Evolutionary conservation across 805 yeast genomes (phyloP).

Genomic region (Millerozyma acaciae): DNA sequence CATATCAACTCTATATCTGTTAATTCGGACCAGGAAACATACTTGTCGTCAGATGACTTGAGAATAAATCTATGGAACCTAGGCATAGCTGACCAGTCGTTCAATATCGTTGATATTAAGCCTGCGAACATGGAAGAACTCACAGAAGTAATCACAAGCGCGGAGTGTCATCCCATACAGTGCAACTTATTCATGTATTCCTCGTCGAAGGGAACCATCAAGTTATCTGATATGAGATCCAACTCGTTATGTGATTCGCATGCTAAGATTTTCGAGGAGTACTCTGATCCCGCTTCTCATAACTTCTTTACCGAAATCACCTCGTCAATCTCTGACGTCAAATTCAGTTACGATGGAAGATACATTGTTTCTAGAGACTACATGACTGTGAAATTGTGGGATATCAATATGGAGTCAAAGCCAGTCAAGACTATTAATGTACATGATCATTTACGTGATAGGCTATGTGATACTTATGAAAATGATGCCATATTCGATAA

Average conservation of each 20-base stretch:
- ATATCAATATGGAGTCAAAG: slow-evolving; percentile 91
- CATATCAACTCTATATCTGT: slow-evolving; percentile 94
- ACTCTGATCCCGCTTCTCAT: slow-evolving; percentile 86
- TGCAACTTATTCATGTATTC: slow-evolving; percentile 96
- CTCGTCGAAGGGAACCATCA: slow-evolving; percentile 91
- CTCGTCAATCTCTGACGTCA: slow-evolving; percentile 87
- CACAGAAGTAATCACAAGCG: slow-evolving; percentile 94
- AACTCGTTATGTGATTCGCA: slow-evolving; percentile 91
- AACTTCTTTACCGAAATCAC: slow-evolving; percentile 97
- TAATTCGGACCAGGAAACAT: slow-evolving; percentile 95
- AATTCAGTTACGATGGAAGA: slow-evolving; percentile 87
- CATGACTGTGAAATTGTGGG: slow-evolving; percentile 98
- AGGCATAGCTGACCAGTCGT: slow-evolving; percentile 89
- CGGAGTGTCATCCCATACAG: slow-evolving; percentile 90
- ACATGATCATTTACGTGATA: slow-evolving; percentile 90
- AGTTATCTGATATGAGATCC: slow-evolving; percentile 93
- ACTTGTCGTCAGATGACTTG: slow-evolving; percentile 86
- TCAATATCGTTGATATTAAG: slow-evolving; percentile 95
- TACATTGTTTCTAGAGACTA: slow-evolving; percentile 97
- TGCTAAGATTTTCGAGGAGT: slow-evolving; percentile 85
- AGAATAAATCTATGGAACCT: slow-evolving; percentile 95
- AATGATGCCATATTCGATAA: slow-evolving; percentile 98
- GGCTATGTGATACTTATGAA: slow-evolving; percentile 95
- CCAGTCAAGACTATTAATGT: slow-evolving; percentile 93
- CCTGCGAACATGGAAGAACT: slow-evolving; percentile 98